A percentile compares a stretch with the other conserved stretches of the same genome.
phyloP scores from a whole-genome alignment of 2,329 filamentous ascomycete species.

The Aspergillus neotritici region DNA sequence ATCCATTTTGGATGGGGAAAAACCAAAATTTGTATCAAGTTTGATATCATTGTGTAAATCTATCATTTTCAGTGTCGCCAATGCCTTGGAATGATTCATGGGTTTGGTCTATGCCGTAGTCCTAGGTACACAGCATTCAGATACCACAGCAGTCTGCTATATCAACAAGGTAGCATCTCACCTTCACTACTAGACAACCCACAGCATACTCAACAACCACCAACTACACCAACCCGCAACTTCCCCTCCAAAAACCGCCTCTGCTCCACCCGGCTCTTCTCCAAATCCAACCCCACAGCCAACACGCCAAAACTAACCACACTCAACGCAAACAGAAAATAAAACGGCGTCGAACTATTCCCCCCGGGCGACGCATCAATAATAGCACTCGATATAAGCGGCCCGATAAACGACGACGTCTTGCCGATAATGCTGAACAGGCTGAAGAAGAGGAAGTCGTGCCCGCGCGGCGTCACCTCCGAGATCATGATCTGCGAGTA shows the following conservation, averaged over 20 bases:
- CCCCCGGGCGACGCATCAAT: constrained; percentile 54
- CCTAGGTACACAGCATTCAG: no score
- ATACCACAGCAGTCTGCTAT: no score
- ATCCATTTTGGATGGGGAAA: constrained; percentile 1
- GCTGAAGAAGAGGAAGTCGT: constrained; percentile 66
- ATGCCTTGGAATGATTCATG: no score
- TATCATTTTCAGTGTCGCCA: not conserved
- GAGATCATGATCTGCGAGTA: constrained; percentile 68
- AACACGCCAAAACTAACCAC: constrained; percentile 51
- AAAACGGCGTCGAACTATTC: constrained; percentile 59
- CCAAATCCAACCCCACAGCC: constrained; percentile 54
- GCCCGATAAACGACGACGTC: constrained; percentile 62
- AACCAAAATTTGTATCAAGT: not conserved
- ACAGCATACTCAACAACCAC: no score
- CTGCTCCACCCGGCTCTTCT: constrained; percentile 57
- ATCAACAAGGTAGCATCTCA: no score
- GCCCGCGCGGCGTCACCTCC: constrained; percentile 61
- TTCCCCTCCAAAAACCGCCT: constrained; percentile 47
- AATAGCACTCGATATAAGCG: constrained; percentile 63
- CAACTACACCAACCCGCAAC: no score
- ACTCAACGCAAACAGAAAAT: constrained; percentile 58
- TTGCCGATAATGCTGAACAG: constrained; percentile 65
- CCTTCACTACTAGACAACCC: no score
- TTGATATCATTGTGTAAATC: not conserved
- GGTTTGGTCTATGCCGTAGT: no score